A percentile compares a stretch with the other conserved stretches of the same genome.
phyloP scores from a whole-genome alignment of 2,329 filamentous ascomycete genomes.

The Ramularia collo-cygni region DNA sequence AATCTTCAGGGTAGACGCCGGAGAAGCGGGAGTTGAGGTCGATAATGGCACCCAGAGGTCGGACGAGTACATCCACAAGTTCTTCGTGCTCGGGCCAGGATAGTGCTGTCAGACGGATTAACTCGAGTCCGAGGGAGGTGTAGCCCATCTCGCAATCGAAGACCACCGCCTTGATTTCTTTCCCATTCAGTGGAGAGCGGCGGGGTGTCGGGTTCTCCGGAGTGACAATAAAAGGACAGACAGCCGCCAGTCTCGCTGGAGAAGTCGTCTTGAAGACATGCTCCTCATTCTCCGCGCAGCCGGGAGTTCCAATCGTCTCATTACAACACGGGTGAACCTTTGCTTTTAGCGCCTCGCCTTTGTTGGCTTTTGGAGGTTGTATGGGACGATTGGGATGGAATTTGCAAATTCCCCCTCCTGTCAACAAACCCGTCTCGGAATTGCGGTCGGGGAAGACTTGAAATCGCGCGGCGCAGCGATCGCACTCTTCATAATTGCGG shows the following conservation, averaged over 20 bases:
- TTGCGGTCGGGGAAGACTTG: slow-evolving; percentile 85
- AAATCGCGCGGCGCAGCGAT: slow-evolving; percentile 78
- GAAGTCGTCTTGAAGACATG: slow-evolving; percentile 87
- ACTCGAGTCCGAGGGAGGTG: slow-evolving; percentile 78
- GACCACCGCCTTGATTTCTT: slow-evolving; percentile 56
- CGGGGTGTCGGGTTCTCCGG: slow-evolving; percentile 53
- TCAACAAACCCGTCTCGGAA: slow-evolving; percentile 64
- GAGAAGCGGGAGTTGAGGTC: slow-evolving; percentile 92
- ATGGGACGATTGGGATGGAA: slow-evolving; percentile 73
- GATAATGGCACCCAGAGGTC: slow-evolving; percentile 73
- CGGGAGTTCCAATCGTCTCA: slow-evolving; percentile 65
- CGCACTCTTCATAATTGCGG: slow-evolving; percentile 78
- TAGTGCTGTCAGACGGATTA: slow-evolving; percentile 82
- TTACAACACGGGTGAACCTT: slow-evolving; percentile 74
- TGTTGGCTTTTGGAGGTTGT: slow-evolving; percentile 46
- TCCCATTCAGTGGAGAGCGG: slow-evolving; percentile 7
- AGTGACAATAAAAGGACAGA: slow-evolving; percentile 75
- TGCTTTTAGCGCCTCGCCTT: slow-evolving; percentile 48
- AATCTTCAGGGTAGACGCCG: slow-evolving; percentile 73
- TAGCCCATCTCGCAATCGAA: slow-evolving; percentile 99
- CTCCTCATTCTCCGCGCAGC: slow-evolving; percentile 63
- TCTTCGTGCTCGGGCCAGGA: slow-evolving; percentile 73
- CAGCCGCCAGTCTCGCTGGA: slow-evolving; percentile 64
- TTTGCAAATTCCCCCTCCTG: slow-evolving; percentile 68
- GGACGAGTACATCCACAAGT: slow-evolving; percentile 77